Conservation (phyloP, 352 stramenopile genomes). For the Globisporangium radiosum region DNA sequence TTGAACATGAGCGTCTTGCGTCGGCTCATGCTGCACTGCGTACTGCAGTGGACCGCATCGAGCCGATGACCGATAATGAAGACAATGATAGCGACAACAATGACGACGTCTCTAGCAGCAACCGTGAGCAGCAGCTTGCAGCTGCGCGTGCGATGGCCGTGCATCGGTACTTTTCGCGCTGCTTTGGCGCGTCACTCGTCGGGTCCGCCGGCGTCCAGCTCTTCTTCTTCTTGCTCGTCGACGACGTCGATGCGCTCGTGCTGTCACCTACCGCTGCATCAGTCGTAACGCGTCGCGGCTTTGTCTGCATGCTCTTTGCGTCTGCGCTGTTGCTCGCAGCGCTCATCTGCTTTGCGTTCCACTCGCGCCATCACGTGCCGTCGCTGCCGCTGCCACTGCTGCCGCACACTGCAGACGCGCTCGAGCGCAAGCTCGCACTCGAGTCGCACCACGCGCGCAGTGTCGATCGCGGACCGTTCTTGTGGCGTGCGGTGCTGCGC, state of each 20-base stretch:
- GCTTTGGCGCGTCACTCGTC: conserved; percentile 33
- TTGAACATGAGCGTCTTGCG: too few relatives aligned
- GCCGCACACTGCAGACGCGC: not conserved
- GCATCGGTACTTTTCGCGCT: conserved; percentile 27
- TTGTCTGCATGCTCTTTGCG: conserved; percentile 31
- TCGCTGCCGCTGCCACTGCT: not conserved
- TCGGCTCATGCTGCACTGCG: too few relatives aligned
- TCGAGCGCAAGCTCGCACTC: conserved; percentile 29
- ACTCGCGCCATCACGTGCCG: conserved; percentile 28
- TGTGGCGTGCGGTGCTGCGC: conserved; percentile 14
- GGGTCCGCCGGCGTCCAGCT: conserved; percentile 42
- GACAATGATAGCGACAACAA: not conserved
- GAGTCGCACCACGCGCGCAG: too few relatives aligned
- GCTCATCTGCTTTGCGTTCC: conserved; percentile 40
- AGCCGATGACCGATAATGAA: not conserved
- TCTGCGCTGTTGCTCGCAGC: conserved; percentile 28
- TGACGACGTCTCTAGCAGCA: not conserved
- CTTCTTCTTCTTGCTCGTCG: conserved; percentile 48
- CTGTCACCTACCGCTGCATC: not conserved
- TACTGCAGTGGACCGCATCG: not conserved
- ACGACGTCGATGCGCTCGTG: conserved; percentile 22
- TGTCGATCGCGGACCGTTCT: conserved; percentile 5
- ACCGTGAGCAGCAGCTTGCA: not conserved
- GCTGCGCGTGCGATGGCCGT: conserved; percentile 7
- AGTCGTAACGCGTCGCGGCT: conserved; percentile 12